Evolutionary conservation across 352 stramenopile species (phyloP).

Genomic region (Hyaloperonospora brassicae): DNA sequence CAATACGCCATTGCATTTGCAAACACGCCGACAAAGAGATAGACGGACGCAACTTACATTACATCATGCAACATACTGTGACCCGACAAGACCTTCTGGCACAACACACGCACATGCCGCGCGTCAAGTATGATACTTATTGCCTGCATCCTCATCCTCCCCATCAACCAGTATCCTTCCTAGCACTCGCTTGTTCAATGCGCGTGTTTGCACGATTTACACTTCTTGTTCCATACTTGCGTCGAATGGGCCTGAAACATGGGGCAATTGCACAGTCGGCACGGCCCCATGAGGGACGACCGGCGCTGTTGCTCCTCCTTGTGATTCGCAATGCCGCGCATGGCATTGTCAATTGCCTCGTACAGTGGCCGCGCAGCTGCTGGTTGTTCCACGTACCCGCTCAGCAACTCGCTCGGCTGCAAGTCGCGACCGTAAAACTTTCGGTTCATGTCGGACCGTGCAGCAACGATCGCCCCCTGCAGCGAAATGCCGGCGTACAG

Average conservation of each 20-base stretch:
- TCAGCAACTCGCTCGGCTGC: constrained; percentile 36
- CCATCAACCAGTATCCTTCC: background rate
- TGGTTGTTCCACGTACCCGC: constrained; percentile 39
- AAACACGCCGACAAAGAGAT: too few relatives aligned
- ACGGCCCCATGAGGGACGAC: constrained; percentile 43
- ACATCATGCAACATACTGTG: too few relatives aligned
- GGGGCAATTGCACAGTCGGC: constrained; percentile 48
- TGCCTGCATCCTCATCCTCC: background rate
- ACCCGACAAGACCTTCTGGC: too few relatives aligned
- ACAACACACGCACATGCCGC: too few relatives aligned
- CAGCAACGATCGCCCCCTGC: constrained; percentile 77
- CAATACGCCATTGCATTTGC: too few relatives aligned
- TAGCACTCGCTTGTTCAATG: constrained; percentile 26
- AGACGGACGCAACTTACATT: too few relatives aligned
- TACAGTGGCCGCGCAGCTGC: constrained; percentile 45
- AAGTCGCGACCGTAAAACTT: constrained; percentile 84
- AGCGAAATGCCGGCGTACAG: constrained; percentile 87
- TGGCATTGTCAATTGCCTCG: constrained; percentile 47
- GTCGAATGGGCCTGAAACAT: constrained; percentile 56
- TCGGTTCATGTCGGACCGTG: constrained; percentile 80
- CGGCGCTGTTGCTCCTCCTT: constrained; percentile 34
- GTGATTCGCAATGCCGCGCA: constrained; percentile 41
- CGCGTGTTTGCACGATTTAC: constrained; percentile 56
- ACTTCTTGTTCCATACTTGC: constrained; percentile 69
- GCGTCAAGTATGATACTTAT: background rate